Conservation (phyloP, 208 protist genomes). For the Wallacemonas sp. region DNA sequence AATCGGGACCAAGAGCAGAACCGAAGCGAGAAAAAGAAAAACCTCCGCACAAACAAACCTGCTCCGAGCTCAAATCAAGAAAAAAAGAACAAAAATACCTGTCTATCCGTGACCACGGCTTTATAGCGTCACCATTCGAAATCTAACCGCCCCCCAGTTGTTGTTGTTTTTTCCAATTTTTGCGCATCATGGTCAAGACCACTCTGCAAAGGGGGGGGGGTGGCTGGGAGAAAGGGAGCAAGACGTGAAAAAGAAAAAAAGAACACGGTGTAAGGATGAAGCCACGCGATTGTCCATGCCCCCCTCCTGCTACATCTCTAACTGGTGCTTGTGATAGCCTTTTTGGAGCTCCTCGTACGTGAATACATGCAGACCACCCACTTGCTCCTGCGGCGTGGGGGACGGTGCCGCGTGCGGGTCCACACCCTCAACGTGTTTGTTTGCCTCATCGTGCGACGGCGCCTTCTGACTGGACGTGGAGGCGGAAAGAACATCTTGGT, state of each 20-base stretch:
- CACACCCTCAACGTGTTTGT: background rate
- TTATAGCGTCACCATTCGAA: no score
- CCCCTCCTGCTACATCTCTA: background rate
- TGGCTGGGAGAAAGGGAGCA: no score
- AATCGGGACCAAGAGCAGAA: no score
- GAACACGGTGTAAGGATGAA: no score
- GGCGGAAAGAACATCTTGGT: constrained; percentile 12
- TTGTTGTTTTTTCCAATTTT: no score
- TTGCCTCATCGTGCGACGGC: background rate
- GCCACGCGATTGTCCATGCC: no score
- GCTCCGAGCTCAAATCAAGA: background rate
- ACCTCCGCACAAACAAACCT: background rate
- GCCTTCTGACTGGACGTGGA: no score
- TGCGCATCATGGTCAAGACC: no score
- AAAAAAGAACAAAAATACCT: background rate
- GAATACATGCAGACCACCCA: background rate
- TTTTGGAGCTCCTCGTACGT: background rate
- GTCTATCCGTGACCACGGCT: no score
- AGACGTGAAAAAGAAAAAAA: background rate
- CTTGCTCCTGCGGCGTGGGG: background rate
- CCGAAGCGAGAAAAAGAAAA: constrained; percentile 11
- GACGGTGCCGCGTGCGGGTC: background rate
- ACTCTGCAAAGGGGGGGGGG: no score
- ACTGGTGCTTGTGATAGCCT: constrained; percentile 1
- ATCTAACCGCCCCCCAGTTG: no score